A percentile compares a stretch with the other conserved stretches of the same genome.
Evolutionary conservation across 768 basidiomycete species (phyloP).

Genomic region (Boletus barrowsii): DNA sequence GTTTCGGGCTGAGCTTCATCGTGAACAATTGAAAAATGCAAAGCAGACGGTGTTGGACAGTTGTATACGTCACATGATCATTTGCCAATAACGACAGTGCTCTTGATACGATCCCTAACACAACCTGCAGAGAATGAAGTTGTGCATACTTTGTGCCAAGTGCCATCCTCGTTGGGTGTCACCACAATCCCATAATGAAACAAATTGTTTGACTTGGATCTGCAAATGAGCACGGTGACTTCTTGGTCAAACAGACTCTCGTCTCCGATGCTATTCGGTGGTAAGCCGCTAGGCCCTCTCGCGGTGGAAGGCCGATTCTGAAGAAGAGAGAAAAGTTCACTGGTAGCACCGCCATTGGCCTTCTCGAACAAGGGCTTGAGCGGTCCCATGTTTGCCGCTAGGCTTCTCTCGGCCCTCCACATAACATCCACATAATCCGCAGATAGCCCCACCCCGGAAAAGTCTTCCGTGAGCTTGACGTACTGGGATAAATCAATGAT

Average conservation of each 20-base stretch:
- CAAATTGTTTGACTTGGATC: slow-evolving; percentile 3
- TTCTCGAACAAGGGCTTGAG: not conserved
- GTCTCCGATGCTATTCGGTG: slow-evolving; percentile 8
- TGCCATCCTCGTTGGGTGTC: not conserved
- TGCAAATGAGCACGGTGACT: slow-evolving; percentile 2
- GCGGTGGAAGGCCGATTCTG: not conserved
- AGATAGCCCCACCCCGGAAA: slow-evolving; percentile 6
- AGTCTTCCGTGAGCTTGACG: not conserved
- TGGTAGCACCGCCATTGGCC: not conserved
- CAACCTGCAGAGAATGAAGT: slow-evolving; percentile 4
- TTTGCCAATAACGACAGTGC: slow-evolving; percentile 1
- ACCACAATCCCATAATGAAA: slow-evolving; percentile 13
- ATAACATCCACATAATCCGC: not conserved
- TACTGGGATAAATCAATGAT: not conserved
- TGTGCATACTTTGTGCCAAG: slow-evolving; percentile 12
- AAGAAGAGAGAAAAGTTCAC: not conserved
- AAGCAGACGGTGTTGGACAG: no score
- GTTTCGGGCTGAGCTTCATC: no score
- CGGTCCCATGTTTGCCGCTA: not conserved
- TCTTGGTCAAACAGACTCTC: slow-evolving; percentile 3
- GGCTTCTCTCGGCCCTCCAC: slow-evolving; percentile 6
- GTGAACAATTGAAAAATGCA: no score
- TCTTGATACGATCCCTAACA: not conserved
- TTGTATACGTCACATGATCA: no score
- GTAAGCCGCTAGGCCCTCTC: not conserved